These are phyloP conservation scores for Lactarius trivialis DNA, from an alignment of 768 basidiomycete species.

Conservation along the genomic window DNA sequence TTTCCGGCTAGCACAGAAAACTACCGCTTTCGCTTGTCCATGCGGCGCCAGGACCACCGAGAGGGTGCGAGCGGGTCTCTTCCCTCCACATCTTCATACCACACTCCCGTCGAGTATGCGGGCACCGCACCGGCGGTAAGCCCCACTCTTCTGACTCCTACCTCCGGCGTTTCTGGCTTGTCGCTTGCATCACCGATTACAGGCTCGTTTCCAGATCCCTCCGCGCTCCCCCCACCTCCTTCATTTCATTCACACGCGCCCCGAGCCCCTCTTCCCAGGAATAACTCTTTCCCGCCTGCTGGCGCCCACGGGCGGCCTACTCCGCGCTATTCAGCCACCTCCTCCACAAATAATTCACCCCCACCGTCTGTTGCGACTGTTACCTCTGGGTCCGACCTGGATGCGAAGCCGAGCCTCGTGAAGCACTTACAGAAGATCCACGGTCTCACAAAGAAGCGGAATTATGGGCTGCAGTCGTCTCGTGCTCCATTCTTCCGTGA, in stretches of 20 bases:
- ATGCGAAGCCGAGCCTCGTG: slow-evolving; percentile 18
- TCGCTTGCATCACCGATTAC: slow-evolving; percentile 16
- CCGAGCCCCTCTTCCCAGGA: slow-evolving; percentile 19
- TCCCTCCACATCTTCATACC: not conserved
- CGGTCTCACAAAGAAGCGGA: slow-evolving; percentile 24
- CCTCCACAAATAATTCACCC: slow-evolving; percentile 15
- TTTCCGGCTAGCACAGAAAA: slow-evolving; percentile 14
- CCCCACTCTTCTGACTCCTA: slow-evolving; percentile 14
- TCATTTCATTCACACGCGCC: slow-evolving; percentile 5
- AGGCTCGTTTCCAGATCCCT: slow-evolving; percentile 3
- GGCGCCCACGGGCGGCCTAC: slow-evolving; percentile 4
- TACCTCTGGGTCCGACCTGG: not conserved
- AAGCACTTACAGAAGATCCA: slow-evolving; percentile 23
- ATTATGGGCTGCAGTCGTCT: slow-evolving; percentile 19
- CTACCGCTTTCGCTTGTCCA: slow-evolving; percentile 19
- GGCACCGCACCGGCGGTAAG: slow-evolving; percentile 8
- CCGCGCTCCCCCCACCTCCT: slow-evolving; percentile 3
- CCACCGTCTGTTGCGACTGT: not conserved
- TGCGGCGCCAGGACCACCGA: slow-evolving; percentile 6
- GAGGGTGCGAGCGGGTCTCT: not conserved
- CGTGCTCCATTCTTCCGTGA: slow-evolving; percentile 22
- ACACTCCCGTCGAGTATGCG: not conserved
- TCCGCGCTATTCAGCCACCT: not conserved
- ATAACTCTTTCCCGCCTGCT: slow-evolving; percentile 18
- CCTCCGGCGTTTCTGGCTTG: slow-evolving; percentile 14